Percentiles rank a stretch among this genome's conserved stretches.
Conservation (phyloP, 1,139 yeast genomes). For the Geotrichum histeridarum region DNA sequence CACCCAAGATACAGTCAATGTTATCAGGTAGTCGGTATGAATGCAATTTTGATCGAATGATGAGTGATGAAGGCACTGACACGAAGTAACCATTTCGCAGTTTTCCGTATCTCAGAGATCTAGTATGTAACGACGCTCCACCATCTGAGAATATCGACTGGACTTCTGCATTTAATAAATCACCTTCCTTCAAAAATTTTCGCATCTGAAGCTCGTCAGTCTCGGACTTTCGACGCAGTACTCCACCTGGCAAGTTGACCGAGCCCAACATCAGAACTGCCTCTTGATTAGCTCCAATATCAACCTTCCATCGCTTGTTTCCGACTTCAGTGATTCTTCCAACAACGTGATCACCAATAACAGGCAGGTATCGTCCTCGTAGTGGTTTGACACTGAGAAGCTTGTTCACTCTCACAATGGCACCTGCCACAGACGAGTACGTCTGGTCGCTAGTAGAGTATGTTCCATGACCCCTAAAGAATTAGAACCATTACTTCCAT, state of each 20-base stretch:
- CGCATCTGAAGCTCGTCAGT: constrained; percentile 97
- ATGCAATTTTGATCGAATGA: constrained; percentile 82
- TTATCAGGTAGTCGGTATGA: constrained; percentile 84
- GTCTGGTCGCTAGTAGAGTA: constrained; percentile 66
- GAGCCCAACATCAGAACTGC: constrained; percentile 92
- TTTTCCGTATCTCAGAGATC: constrained; percentile 93
- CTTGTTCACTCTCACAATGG: constrained; percentile 78
- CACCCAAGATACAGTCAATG: constrained; percentile 84
- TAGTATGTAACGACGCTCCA: constrained; percentile 87
- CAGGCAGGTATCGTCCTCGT: constrained; percentile 83
- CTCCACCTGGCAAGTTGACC: constrained; percentile 96
- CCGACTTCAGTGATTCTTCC: constrained; percentile 96
- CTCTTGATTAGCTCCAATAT: constrained; percentile 88
- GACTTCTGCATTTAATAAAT: constrained; percentile 89
- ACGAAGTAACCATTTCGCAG: constrained; percentile 84
- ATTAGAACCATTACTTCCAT: constrained; percentile 4
- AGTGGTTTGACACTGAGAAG: constrained; percentile 81
- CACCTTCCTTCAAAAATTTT: constrained; percentile 92
- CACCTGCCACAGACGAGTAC: constrained; percentile 89
- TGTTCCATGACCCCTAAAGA: constrained; percentile 82
- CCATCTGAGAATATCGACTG: constrained; percentile 88
- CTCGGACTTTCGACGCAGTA: constrained; percentile 86
- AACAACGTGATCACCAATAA: constrained; percentile 92
- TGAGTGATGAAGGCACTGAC: constrained; percentile 72
- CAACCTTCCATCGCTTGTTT: constrained; percentile 92